A percentile compares a stretch with the other conserved stretches of the same genome.
phyloP scores from a whole-genome alignment of 2,329 filamentous ascomycete species.

The Mycocentrospora acerina region DNA sequence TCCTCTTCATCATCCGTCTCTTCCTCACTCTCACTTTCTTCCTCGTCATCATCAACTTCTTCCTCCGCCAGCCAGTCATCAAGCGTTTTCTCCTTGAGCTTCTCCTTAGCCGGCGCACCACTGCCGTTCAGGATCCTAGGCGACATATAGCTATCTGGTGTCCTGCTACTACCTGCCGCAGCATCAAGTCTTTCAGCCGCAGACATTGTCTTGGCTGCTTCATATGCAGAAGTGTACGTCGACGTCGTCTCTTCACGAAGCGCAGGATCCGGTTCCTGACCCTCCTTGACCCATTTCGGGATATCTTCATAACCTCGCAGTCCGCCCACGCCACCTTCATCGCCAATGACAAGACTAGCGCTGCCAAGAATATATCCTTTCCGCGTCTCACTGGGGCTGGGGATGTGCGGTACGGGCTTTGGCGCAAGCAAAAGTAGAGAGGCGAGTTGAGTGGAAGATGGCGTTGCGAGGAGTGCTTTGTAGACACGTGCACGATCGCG shows the following conservation, averaged over 20 bases:
- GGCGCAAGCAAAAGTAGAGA: constrained; percentile 88
- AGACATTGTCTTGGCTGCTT: constrained; percentile 48
- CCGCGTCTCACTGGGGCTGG: constrained; percentile 82
- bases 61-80: constrained; percentile 83
- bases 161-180: constrained; percentile 46
- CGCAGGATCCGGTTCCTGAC: constrained; percentile 74
- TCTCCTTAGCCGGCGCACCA: constrained; percentile 10
- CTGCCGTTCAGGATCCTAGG: constrained; percentile 51
- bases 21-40: constrained; percentile 52
- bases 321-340: constrained; percentile 67
- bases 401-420: constrained; percentile 88
- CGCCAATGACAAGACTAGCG: constrained; percentile 79
- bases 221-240: constrained; percentile 34
- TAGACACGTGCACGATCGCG: constrained; percentile 89
- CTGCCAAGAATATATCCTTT: constrained; percentile 79
- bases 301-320: constrained; percentile 78
- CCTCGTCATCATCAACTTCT: constrained; percentile 53
- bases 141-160: constrained; percentile 36
- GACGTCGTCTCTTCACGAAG: constrained; percentile 56
- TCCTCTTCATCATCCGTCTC: constrained; percentile 55
- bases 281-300: constrained; percentile 81
- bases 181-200: constrained; percentile 67
- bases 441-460: constrained; percentile 76
- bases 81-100: constrained; percentile 70
- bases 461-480: constrained; percentile 76